Base-by-base conservation (phyloP, 768 basidiomycete species). In the Amanita jacksonii region DNA sequence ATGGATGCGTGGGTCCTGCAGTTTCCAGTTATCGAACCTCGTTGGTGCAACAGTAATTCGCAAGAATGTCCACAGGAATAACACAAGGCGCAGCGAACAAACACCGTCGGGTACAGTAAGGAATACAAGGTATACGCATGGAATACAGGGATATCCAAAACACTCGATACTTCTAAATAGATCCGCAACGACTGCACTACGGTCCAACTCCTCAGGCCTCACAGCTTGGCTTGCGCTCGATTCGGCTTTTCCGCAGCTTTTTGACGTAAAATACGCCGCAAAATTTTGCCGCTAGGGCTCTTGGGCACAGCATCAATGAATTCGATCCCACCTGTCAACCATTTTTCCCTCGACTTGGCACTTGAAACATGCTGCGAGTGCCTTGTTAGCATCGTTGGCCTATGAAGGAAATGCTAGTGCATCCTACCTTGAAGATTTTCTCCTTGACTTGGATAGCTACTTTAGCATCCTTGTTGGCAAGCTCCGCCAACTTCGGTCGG, bases 301-400 rank as follows among this genome's bases (percentile, higher is more conserved):
- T 71, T 74, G 0, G 72, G 73, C 30, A 74, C 66, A 22, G 46
- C 49, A 13, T 67, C 63, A 2, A 69, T 49, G 41, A 73, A 68
- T 46, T 63, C 64, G 5, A 74, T 65, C 1, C 71, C 71, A 2
- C 70, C 72, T 2, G 62, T 58, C 19, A 74, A 57, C 32, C 56
- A 64, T 49, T 75, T 75, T 47, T 74, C 70, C 13, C 52, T 56
- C 3, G 60, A 56, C 44, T 69, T 69, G 47, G 60, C 57, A 42
- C 57, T 57, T 4, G 63, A 62, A 9, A 69, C 65, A 36, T 61
- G 59, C 67, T 68, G 28, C 7, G 12, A 6, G 12, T 28, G 27
- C 7, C 6, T 6, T 6, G 12, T 28, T 28, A 28, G 27, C 7
- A 12, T 28, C 12, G 12, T 28, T 28, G 27, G 34, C 18, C 10